Base-by-base conservation (phyloP, 228 moss, liverwort and hornwort species). In the Sphagnum fallax region DNA sequence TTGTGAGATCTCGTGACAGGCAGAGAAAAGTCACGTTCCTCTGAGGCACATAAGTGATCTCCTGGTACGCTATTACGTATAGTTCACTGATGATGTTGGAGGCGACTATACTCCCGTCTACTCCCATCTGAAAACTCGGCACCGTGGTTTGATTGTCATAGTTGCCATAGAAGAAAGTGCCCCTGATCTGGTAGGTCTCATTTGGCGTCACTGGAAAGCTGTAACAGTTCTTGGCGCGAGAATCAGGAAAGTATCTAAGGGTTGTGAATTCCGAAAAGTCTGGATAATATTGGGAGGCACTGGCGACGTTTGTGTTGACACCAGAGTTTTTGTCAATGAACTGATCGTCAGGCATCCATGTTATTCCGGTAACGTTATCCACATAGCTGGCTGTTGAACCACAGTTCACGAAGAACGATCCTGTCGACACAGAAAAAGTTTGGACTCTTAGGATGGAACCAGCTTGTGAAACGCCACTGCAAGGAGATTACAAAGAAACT, bases 331-430 rank as follows among this genome's bases (percentile, higher is more conserved):
- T 3, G 32, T 32, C 32, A 9, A 79, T 69, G 66, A 65, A 89
- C 0, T 0, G 2, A 5, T 8, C 5, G 63, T 88, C 85, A 6
- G 72, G 48, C 8, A 69, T 32, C 89, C 83, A 89, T 14, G 8
- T 2, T 10, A 83, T 52, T 48, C 70, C 74, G 8, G 70, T 59
- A 0, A 69, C 48, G 10, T 61, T 7, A 60, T 89, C 83, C 11
- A 14, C 47, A 50, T 72, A 72, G 10, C 5, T 15, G 0, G 4
- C 7, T 4, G 60, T 51, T 71, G 76, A 58, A 52, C 85, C 83
- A 68, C 85, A 89, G 61, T 85, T 81, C 47, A 89, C 83, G 75
- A 81, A 75, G 10, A 81, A 32, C 32, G 32, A 32, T 32, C 32
- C 32, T 32, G 32, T 32, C 32, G 32, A 32, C 32, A 32, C 32